These are phyloP conservation scores for Fragosphaeria purpurea DNA, from an alignment of 2,329 filamentous ascomycete genomes.

Conservation along the genomic window DNA sequence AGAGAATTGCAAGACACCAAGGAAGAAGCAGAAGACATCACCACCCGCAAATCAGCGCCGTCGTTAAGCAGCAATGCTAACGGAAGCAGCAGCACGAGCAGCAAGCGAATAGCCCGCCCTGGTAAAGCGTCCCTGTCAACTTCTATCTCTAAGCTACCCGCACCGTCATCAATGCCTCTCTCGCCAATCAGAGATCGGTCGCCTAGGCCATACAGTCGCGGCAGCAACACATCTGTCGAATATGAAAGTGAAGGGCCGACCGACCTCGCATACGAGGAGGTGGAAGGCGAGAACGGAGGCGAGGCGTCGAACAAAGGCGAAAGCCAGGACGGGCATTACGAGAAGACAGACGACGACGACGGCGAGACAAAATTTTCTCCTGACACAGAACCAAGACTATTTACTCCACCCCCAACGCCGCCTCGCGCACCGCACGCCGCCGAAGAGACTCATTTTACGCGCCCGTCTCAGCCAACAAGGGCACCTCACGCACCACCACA, in stretches of 20 bases:
- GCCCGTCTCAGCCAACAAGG: neutral
- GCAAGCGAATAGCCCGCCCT: no score
- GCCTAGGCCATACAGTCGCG: no score
- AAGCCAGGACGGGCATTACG: neutral
- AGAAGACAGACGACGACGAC: neutral
- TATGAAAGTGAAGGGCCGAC: no score
- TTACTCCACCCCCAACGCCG: conserved; percentile 3
- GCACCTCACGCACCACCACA: neutral
- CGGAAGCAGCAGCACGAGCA: no score
- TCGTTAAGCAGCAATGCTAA: no score
- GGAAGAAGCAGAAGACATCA: no score
- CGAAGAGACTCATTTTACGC: neutral
- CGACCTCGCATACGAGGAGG: neutral
- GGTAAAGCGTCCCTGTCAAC: no score
- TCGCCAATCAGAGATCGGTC: no score
- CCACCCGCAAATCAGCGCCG: no score
- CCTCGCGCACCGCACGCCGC: neutral
- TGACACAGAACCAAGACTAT: conserved; percentile 1
- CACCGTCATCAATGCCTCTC: no score
- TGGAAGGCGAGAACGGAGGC: neutral
- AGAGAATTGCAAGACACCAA: neutral
- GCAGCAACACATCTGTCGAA: no score
- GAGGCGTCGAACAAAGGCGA: neutral
- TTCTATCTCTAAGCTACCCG: no score
- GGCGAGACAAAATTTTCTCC: neutral